Evolutionary conservation across 1,139 yeast genomes (phyloP), one percentile per base, ranked within the genome.

Genomic region (Kluyveromyces sp.): DNA sequence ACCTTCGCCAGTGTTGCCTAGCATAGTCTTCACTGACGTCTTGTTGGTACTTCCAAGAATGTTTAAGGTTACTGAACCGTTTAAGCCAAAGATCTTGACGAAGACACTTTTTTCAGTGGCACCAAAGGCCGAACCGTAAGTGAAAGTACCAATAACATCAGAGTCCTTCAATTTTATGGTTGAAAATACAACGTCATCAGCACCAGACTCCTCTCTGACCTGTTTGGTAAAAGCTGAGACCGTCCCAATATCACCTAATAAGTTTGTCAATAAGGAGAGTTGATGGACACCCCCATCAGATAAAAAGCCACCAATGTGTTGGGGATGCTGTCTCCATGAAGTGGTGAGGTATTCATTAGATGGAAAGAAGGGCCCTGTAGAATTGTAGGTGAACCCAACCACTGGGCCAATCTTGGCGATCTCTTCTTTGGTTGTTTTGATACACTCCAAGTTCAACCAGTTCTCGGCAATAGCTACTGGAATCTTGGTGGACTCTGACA

Each of bases 231-330:
- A 74, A 8, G 85, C 95, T 47, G 83, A 73, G 31, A 87, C 76
- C 3, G 80, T 66, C 44, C 74, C 78, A 18, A 86, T 82, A 30
- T 73, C 71, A 40, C 96, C 96, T 48, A 88, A 71, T n/a, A 86
- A 78, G 49, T 78, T 87, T 8, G 95, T 86, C 55, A 88, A 74
- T 37, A 86, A 68, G 2, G 95, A 95, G 63, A 88, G 69, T 65
- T 88, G 96, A 66, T 88, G 97, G 12, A 88, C 97, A 61, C 96
- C 96, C 56, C 96, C 96, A 60, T 88, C 97, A 52, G 92, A 80
- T 55, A 88, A 71, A 65, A 73, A 87, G 0, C 96, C 96, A 46
- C 96, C 96, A 51, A 87, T 75, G 60, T 88, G 96, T 63, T 86
- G 82, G 31, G 96, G 96, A 46, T 80, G 73, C 60, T 74, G 75